A percentile compares a stretch with the other conserved stretches of the same genome.
These are phyloP conservation scores for Mycena haematopus DNA, from an alignment of 768 basidiomycete genomes.

Conservation along the genomic window DNA sequence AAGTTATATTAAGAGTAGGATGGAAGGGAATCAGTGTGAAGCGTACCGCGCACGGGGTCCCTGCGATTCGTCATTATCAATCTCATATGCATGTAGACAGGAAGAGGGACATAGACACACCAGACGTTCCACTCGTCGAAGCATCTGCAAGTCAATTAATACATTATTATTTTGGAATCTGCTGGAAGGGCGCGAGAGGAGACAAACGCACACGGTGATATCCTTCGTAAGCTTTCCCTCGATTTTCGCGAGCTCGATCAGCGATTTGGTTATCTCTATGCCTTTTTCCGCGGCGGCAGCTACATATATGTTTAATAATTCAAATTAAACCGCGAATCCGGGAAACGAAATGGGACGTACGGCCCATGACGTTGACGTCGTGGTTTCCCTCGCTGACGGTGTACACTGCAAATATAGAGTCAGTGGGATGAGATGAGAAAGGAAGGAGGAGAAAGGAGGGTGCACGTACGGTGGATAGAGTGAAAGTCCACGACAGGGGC, in stretches of 20 bases:
- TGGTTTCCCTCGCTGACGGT: conserved; percentile 52
- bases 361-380: conserved; percentile 60
- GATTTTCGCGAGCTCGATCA: conserved; percentile 59
- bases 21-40: too few relatives aligned
- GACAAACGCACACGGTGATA: conserved; percentile 41
- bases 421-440: too few relatives aligned
- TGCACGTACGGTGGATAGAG: conserved; percentile 47
- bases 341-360: conserved; percentile 41
- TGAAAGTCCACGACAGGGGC: conserved; percentile 59
- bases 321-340: too few relatives aligned
- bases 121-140: conserved; percentile 68
- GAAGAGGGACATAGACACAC: conserved; percentile 32
- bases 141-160: conserved; percentile 23
- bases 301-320: too few relatives aligned
- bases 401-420: conserved; percentile 38
- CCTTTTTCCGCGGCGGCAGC: conserved; percentile 60
- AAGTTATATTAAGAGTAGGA: too few relatives aligned
- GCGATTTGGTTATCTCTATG: conserved; percentile 54
- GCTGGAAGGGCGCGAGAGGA: too few relatives aligned
- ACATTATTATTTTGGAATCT: too few relatives aligned
- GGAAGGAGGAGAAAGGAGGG: too few relatives aligned
- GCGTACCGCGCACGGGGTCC: conserved; percentile 46
- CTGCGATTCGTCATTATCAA: conserved; percentile 26
- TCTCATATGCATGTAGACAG: neutral
- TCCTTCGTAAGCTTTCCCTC: conserved; percentile 44